Evolutionary conservation across 192 early-diverging fungal genomes (phyloP).

Genomic region (Martensiomyces pterosporus): DNA sequence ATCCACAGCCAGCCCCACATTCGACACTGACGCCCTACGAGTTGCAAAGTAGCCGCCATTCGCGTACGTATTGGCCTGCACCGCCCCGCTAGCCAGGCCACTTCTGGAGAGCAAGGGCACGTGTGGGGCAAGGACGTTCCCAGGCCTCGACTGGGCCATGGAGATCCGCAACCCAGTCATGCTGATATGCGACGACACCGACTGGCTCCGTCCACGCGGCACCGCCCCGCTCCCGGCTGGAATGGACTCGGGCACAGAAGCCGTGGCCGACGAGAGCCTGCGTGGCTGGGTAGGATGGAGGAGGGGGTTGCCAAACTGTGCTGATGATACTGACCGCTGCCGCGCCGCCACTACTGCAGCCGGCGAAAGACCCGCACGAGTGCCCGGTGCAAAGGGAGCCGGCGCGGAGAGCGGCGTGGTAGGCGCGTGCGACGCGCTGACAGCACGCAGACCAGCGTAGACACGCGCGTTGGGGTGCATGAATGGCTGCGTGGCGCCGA

Average conservation of each 20-base stretch:
- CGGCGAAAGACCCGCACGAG: too few relatives aligned
- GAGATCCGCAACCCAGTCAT: constrained; percentile 30
- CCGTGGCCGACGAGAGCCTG: constrained; percentile 13
- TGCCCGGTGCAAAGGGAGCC: too few relatives aligned
- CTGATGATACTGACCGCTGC: constrained; percentile 5
- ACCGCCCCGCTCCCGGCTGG: not conserved
- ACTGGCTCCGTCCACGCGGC: constrained; percentile 33
- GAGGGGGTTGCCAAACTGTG: too few relatives aligned
- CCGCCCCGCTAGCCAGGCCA: constrained; percentile 3
- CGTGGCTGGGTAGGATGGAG: too few relatives aligned
- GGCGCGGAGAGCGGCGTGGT: too few relatives aligned
- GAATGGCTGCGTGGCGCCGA: too few relatives aligned
- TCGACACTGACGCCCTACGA: constrained; percentile 40
- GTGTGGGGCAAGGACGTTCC: constrained; percentile 35
- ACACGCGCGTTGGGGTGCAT: too few relatives aligned
- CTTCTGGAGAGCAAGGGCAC: constrained; percentile 12
- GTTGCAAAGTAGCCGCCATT: constrained; percentile 46
- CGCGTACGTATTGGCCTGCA: constrained; percentile 19
- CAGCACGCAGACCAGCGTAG: too few relatives aligned
- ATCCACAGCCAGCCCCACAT: constrained; percentile 40
- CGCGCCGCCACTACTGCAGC: too few relatives aligned
- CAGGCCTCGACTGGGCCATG: constrained; percentile 31
- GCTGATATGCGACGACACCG: constrained; percentile 21
- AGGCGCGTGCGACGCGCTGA: too few relatives aligned
- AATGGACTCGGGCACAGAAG: too few relatives aligned